Conservation (phyloP, 2,329 filamentous ascomycete species). For the Colletotrichum neosansevieriae region DNA sequence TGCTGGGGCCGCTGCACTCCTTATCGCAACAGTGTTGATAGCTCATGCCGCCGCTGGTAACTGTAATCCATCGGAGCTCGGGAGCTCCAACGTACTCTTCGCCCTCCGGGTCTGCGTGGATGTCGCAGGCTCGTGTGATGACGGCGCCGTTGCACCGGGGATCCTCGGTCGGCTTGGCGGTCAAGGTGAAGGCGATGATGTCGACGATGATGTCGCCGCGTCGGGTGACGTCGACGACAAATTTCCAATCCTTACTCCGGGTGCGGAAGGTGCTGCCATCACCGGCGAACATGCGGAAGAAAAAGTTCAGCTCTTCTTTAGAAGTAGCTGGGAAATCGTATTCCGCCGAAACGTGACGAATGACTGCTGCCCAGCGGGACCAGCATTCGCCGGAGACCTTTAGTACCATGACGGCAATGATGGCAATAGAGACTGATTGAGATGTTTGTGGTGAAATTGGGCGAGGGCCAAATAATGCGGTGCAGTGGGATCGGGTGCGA, state of each 20-base stretch:
- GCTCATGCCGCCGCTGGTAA: constrained; percentile 15
- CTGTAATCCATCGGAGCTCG: constrained; percentile 3
- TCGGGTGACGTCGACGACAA: constrained; percentile 25
- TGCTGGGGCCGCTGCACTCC: constrained; percentile 14
- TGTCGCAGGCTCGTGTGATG: constrained; percentile 4
- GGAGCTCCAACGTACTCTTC: not conserved
- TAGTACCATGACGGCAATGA: not conserved
- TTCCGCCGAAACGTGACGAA: not conserved
- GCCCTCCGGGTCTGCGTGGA: not conserved
- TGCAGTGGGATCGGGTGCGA: too few relatives aligned
- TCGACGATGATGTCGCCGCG: not conserved
- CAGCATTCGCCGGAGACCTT: not conserved
- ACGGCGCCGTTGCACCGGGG: constrained; percentile 6
- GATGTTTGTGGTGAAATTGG: not conserved
- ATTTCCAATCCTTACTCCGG: not conserved
- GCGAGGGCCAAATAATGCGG: too few relatives aligned
- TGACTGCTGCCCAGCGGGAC: not conserved
- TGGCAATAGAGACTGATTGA: not conserved
- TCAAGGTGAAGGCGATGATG: constrained; percentile 27
- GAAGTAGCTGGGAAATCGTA: constrained; percentile 23
- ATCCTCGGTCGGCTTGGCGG: not conserved
- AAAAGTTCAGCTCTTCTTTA: not conserved
- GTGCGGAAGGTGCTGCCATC: constrained; percentile 27
- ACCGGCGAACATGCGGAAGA: constrained; percentile 6
- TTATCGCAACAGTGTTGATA: constrained; percentile 28